Evolutionary conservation across 257 asterid species (phyloP).

Genomic region (Buddleja alternifolia): DNA sequence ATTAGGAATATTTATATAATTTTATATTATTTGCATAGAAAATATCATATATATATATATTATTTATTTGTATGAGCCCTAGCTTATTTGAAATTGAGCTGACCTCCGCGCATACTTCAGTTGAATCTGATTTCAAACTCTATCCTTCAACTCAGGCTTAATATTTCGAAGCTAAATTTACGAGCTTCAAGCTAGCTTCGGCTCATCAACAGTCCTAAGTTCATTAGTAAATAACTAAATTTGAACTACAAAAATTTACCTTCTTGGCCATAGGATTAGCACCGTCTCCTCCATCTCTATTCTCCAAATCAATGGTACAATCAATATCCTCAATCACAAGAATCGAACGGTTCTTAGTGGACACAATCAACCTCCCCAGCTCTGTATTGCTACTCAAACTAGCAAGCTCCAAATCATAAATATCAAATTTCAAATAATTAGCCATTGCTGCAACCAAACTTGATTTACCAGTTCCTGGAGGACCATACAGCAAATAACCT

Average conservation of each 20-base stretch:
- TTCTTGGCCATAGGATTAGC: neutral
- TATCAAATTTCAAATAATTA: neutral
- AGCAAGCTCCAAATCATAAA: neutral
- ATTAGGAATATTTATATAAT: no score
- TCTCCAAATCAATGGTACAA: neutral
- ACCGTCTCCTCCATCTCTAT: neutral
- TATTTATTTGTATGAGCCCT: no score
- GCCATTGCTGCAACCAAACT: slow-evolving; percentile 6
- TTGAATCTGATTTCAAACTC: no score
- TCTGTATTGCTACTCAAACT: neutral
- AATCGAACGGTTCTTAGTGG: neutral
- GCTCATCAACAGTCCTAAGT: no score
- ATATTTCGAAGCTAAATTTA: no score
- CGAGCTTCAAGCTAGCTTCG: no score
- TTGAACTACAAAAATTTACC: neutral
- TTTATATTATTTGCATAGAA: no score
- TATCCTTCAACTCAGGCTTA: no score
- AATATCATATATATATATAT: no score
- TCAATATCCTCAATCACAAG: neutral
- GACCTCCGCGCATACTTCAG: no score
- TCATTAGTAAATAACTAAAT: no score
- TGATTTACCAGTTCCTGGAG: slow-evolving; percentile 6
- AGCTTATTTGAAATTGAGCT: no score
- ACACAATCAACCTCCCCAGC: neutral
- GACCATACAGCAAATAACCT: neutral